Conservation (phyloP, 495 filamentous ascomycete species). For the Penicillium maclennaniae region DNA sequence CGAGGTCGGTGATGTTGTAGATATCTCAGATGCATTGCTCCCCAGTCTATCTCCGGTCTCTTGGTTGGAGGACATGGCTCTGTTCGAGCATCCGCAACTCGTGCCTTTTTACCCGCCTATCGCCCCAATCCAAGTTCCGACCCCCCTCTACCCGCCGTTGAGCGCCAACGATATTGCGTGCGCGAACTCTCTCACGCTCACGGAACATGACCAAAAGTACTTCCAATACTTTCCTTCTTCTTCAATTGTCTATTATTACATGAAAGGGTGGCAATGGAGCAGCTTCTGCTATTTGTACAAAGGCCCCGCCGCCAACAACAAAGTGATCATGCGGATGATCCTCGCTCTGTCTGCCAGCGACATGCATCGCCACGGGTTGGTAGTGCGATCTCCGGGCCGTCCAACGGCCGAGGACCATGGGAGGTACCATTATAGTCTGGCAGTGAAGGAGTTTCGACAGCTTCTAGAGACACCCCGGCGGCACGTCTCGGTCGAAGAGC, state of each 20-base stretch:
- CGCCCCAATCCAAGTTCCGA: slow-evolving; percentile 5
- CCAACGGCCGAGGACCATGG: slow-evolving; percentile 37
- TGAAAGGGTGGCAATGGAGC: slow-evolving; percentile 44
- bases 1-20: slow-evolving; percentile 13
- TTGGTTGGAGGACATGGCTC: slow-evolving; percentile 14
- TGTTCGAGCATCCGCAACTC: slow-evolving; percentile 1
- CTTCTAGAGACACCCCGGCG: slow-evolving; percentile 32
- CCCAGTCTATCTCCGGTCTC: slow-evolving; percentile 16
- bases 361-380: slow-evolving; percentile 38
- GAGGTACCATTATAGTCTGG: slow-evolving; percentile 40
- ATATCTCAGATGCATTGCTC: slow-evolving; percentile 10
- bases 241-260: slow-evolving; percentile 40
- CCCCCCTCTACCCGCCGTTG: slow-evolving; percentile 28
- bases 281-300: slow-evolving; percentile 40
- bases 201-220: slow-evolving; percentile 36
- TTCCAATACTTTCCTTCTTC: slow-evolving; percentile 44
- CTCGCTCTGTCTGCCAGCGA: slow-evolving; percentile 39
- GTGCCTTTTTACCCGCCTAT: slow-evolving; percentile 10
- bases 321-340: slow-evolving; percentile 45
- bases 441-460: slow-evolving; percentile 43
- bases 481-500: slow-evolving; percentile 26
- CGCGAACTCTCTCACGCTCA: slow-evolving; percentile 35
- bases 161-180: slow-evolving; percentile 25
- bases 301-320: slow-evolving; percentile 35
- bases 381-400: slow-evolving; percentile 26